A percentile compares a stretch with the other conserved stretches of the same genome.
phyloP scores from a whole-genome alignment of 352 stramenopile species.

The Phytophthora pistaciae region DNA sequence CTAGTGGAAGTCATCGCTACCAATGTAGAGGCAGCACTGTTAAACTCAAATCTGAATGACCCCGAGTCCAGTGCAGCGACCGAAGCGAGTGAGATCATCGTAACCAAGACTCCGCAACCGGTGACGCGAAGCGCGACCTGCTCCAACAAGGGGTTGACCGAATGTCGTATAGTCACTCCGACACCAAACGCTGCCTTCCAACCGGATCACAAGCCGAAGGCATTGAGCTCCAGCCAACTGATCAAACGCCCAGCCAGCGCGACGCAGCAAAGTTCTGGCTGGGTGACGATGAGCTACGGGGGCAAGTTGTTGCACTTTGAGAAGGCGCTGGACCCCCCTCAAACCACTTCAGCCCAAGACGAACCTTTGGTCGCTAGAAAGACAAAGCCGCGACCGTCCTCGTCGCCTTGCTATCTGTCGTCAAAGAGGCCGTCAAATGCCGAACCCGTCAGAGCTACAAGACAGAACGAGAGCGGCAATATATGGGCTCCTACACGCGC shows the following conservation, averaged over 20 bases:
- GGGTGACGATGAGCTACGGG: conserved; percentile 50
- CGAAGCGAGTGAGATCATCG: neutral
- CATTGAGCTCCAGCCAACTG: neutral
- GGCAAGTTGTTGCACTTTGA: conserved; percentile 56
- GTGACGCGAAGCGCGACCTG: neutral
- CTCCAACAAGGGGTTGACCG: conserved; percentile 5
- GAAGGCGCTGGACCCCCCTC: conserved; percentile 14
- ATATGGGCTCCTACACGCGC: conserved; percentile 40
- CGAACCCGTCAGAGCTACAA: neutral
- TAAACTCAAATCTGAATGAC: conserved; percentile 14
- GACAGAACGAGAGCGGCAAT: conserved; percentile 10
- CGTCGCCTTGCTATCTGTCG: conserved; percentile 38
- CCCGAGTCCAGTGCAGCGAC: neutral
- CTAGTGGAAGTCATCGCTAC: conserved; percentile 31
- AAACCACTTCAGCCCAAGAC: neutral
- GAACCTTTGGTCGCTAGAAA: neutral
- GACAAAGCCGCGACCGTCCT: conserved; percentile 31
- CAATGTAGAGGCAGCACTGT: conserved; percentile 28
- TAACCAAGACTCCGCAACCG: conserved; percentile 1
- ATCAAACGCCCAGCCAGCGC: conserved; percentile 38
- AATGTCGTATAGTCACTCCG: conserved; percentile 1
- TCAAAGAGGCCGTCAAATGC: conserved; percentile 17
- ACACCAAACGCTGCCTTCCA: neutral
- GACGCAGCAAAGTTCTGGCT: conserved; percentile 29
- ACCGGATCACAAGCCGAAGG: neutral